Evolutionary conservation across 2,329 filamentous ascomycete genomes (phyloP).

Genomic region (Ambrosiella xylebori): DNA sequence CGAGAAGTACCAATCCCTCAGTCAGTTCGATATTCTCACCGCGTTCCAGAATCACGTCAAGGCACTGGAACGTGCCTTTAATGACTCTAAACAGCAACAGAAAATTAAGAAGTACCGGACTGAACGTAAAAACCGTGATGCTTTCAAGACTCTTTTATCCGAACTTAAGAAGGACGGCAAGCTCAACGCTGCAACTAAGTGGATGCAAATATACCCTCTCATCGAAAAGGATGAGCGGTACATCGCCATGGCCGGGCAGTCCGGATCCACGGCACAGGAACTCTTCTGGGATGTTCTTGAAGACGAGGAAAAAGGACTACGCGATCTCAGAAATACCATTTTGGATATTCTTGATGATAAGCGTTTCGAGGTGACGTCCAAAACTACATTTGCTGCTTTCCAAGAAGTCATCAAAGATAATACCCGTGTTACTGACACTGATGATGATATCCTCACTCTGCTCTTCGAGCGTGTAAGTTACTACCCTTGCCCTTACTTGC

Average conservation of each 20-base stretch:
- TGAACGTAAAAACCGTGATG: slow-evolving; percentile 75
- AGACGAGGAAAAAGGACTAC: slow-evolving; percentile 77
- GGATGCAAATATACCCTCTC: slow-evolving; percentile 60
- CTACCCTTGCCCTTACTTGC: neutral
- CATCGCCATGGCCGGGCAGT: slow-evolving; percentile 62
- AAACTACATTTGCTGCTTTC: slow-evolving; percentile 83
- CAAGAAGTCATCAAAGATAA: slow-evolving; percentile 66
- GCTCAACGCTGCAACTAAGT: slow-evolving; percentile 81
- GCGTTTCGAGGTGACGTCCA: slow-evolving; percentile 74
- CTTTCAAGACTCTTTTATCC: slow-evolving; percentile 54
- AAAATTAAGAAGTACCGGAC: slow-evolving; percentile 65
- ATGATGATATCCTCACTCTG: slow-evolving; percentile 57
- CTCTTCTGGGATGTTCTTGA: slow-evolving; percentile 94
- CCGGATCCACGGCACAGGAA: slow-evolving; percentile 72
- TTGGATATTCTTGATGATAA: slow-evolving; percentile 82
- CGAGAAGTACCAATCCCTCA: slow-evolving; percentile 71
- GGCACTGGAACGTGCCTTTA: slow-evolving; percentile 74
- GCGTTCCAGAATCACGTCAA: slow-evolving; percentile 95
- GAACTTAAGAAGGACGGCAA: slow-evolving; percentile 60
- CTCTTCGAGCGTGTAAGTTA: slow-evolving; percentile 62
- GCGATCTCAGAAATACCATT: slow-evolving; percentile 65
- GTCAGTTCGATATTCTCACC: slow-evolving; percentile 75
- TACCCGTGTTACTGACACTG: slow-evolving; percentile 73
- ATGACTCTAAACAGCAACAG: slow-evolving; percentile 74
- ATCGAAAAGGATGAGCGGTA: slow-evolving; percentile 74